Evolutionary conservation across 768 basidiomycete species (phyloP), one percentile per base, ranked within the genome.

Genomic region (Pleurotus giganteus): DNA sequence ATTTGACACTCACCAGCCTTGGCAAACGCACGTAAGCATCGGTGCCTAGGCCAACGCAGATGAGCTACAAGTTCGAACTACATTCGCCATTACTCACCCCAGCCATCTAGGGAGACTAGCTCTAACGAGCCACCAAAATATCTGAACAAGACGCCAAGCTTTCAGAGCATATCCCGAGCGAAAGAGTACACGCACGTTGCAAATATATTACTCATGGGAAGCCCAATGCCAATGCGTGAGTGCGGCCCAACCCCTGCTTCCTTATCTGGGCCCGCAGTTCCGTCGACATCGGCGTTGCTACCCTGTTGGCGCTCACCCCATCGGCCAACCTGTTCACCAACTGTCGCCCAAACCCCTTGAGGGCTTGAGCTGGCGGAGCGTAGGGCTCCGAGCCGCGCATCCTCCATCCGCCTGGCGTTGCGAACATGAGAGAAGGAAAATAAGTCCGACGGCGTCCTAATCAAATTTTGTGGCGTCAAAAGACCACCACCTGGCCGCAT

Each of bases 401-500:
- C 70, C 47, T 88, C 79, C 69, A 94, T 69, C 46, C 90, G 78
- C 19, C 82, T 73, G 1, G 87, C 83, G 63, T 92, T 91, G 8
- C 91, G 82, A 24, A 87, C 66, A 68, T 94, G 92, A 3, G 91
- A 94, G 72, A 95, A 94, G 3, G 92, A 94, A 69, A 92, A 93
- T 4, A 94, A 74, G 65, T 94, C 92, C 17, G 86, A 81, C 0
- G 91, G 84, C 1, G 76, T 77, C 56, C 75, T 76, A 47, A 90
- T 78, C 43, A 64, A 66, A 56, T 69, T 71, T 53, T 79, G 70
- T 5, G 78, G 64, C 17, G 73, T 76, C 41, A 71, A 65, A 6
- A 94, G 76, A 1, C 92, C 91, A 2, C 91, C 89, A 32, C 91
- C 93, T 88, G 65, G 3, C 34, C 52, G 39, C 55, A 24, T 60